These are phyloP conservation scores for Aspergillus asperescens DNA, from an alignment of 495 filamentous ascomycete genomes.

Conservation along the genomic window DNA sequence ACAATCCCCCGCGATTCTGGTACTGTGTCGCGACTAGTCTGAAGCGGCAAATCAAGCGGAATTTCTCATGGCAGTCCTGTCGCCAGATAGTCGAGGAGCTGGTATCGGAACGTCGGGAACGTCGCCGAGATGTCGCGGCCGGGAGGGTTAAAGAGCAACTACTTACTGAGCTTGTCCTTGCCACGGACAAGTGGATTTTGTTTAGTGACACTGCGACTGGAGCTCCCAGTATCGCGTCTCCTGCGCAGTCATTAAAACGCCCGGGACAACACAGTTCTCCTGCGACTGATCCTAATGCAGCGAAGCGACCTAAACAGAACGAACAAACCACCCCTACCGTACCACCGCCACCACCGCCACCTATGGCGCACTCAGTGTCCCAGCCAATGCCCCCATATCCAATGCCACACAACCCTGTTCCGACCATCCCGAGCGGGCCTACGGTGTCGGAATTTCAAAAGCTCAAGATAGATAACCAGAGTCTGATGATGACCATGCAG, in stretches of 20 bases:
- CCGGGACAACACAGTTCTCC: background rate
- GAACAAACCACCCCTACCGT: background rate
- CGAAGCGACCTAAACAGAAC: slow-evolving; percentile 4
- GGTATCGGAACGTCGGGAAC: slow-evolving; percentile 9
- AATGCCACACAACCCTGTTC: background rate
- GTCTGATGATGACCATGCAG: slow-evolving; percentile 2
- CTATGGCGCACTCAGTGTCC: background rate
- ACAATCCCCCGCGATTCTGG: slow-evolving; percentile 9
- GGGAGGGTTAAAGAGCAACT: slow-evolving; percentile 9
- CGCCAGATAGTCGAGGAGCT: slow-evolving; percentile 11
- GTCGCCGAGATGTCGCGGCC: slow-evolving; percentile 1
- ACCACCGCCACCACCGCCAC: background rate
- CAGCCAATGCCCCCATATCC: background rate
- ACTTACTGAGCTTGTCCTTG: slow-evolving; percentile 5
- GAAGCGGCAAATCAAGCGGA: slow-evolving; percentile 13
- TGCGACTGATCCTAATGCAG: background rate
- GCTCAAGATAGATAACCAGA: too few species aligned
- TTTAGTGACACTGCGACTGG: background rate
- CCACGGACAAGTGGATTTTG: slow-evolving; percentile 13
- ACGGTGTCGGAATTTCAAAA: slow-evolving; percentile 6
- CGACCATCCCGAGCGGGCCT: background rate
- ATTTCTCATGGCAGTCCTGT: slow-evolving; percentile 13
- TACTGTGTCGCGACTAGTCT: slow-evolving; percentile 7
- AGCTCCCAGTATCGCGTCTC: background rate
- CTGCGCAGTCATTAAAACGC: background rate